Conservation (phyloP, 2,329 filamentous ascomycete genomes). For the Fusarium pininemorale region DNA sequence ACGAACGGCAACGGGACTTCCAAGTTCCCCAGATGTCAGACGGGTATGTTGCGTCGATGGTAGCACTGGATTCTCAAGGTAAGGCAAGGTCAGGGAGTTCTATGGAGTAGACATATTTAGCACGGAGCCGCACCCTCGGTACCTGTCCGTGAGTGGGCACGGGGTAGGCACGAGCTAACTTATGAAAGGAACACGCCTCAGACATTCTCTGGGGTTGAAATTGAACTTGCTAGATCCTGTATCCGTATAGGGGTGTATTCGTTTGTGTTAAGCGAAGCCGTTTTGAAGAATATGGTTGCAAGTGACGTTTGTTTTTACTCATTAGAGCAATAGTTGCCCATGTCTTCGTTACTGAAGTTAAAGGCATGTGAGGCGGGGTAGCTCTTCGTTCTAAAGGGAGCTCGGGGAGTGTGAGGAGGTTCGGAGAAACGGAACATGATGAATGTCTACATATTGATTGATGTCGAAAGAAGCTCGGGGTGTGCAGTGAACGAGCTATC, state of each 20-base stretch:
- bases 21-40: slow-evolving; percentile 12
- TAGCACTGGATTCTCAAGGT: neutral
- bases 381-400: neutral
- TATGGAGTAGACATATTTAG: slow-evolving; percentile 20
- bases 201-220: neutral
- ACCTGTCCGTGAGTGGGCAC: slow-evolving; percentile 34
- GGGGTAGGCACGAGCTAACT: slow-evolving; percentile 6
- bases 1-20: slow-evolving; percentile 35
- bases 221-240: slow-evolving; percentile 14
- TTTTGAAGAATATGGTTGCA: neutral
- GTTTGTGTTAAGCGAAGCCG: neutral
- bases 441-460: neutral
- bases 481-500: slow-evolving; percentile 9
- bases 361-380: slow-evolving; percentile 30
- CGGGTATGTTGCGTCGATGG: neutral
- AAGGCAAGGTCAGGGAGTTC: slow-evolving; percentile 6
- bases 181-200: slow-evolving; percentile 1
- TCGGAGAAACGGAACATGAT: slow-evolving; percentile 23
- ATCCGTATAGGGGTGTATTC: slow-evolving; percentile 1
- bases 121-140: slow-evolving; percentile 39
- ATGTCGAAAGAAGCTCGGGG: slow-evolving; percentile 10
- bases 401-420: slow-evolving; percentile 16
- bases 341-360: neutral
- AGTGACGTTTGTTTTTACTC: neutral
- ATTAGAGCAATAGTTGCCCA: slow-evolving; percentile 5